Evolutionary conservation across 2,329 filamentous ascomycete genomes (phyloP), one percentile per base, ranked within the genome.

Genomic region (Colletotrichum eleusines): DNA sequence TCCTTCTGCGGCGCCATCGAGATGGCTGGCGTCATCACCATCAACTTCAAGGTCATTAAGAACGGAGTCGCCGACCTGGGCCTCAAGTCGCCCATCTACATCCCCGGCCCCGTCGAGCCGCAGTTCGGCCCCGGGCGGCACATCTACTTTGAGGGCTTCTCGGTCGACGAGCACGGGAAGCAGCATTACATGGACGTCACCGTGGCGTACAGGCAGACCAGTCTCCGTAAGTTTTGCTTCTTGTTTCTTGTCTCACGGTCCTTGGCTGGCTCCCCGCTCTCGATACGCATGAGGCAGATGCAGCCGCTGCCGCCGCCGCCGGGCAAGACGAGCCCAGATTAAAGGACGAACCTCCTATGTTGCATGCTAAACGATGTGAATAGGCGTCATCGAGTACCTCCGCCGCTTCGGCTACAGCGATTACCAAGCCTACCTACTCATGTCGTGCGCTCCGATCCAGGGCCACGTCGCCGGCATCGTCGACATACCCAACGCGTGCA

Each of bases 1-100:
- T 94, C 90, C 3, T 98, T 94, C 78, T 94, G 92, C 74, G 92
- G 92, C 26, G 95, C 94, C 7, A 98, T 97, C 76, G 95, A 98
- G 80, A 98, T 98, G 93, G 94, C 94, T 0, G 94, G 94, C 5
- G 85, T 94, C 53, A 97, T 97, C 75, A 97, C 94, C 3, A 88
- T 97, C 80, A 97, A 96, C 76, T 95, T 97, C 84, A 90, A 89
- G 60, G 92, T 97, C 20, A 90, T 97, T 85, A 97, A 96, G 80
- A 87, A 89, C 74, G 95, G 94, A 26, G 87, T 97, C 77, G 85
- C 85, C 54, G 87, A 94, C 42, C 82, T 97, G 63, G 91, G 87
- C 0, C 90, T 97, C 82, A 95, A 94, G 80, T 92, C 89, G 8
- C 94, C 94, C 0, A 92, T 97, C 63, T 97, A 95, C 83, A 87